Conservation (phyloP, 495 filamentous ascomycete species). For the Apodospora peruviana region DNA sequence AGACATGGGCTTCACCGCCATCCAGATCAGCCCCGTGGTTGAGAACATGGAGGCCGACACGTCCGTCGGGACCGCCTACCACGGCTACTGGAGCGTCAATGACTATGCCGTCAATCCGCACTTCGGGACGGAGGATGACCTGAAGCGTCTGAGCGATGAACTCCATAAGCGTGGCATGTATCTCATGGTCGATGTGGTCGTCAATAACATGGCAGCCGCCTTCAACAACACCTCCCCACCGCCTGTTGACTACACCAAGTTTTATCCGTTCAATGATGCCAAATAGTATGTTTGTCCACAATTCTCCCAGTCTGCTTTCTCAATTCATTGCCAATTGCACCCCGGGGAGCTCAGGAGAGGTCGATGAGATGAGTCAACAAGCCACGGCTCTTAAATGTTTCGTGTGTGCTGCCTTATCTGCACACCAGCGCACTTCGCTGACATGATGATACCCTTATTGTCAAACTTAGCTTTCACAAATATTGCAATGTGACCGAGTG, state of each 20-base stretch:
- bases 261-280: conserved; percentile 2
- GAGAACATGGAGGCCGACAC: conserved; percentile 46
- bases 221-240: conserved; percentile 31
- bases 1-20: conserved; percentile 63
- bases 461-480: conserved; percentile 61
- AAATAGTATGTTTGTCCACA: conserved; percentile 2
- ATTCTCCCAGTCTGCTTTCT: conserved; percentile 38
- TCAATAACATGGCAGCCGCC: conserved; percentile 62
- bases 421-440: too few species aligned
- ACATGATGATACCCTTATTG: too few species aligned
- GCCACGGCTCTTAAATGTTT: too few species aligned
- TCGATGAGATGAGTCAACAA: too few species aligned
- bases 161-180: conserved; percentile 58
- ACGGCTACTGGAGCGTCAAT: conserved; percentile 67
- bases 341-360: not conserved
- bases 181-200: conserved; percentile 68
- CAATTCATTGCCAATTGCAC: conserved; percentile 43
- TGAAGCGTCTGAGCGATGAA: conserved; percentile 49
- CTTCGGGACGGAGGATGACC: conserved; percentile 55
- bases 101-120: conserved; percentile 55
- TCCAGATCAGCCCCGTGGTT: conserved; percentile 68
- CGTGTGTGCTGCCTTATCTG: too few species aligned
- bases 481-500: conserved; percentile 58
- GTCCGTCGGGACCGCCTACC: conserved; percentile 47
- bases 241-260: conserved; percentile 38